These are phyloP conservation scores for Zizania latifolia DNA, from an alignment of 176 grass and related monocot genomes.

Conservation along the genomic window DNA sequence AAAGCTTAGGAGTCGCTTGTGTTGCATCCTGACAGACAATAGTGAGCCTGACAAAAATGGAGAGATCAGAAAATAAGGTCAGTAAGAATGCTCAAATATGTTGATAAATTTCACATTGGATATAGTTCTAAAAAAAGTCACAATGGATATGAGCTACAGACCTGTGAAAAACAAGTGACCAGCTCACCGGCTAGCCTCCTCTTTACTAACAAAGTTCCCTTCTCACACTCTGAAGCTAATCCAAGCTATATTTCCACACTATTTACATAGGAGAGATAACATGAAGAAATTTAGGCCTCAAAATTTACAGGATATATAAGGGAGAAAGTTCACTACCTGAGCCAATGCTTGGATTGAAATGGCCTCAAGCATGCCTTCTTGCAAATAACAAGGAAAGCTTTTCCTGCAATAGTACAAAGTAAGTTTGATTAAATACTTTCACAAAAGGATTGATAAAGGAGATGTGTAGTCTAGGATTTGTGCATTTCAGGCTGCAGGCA, in stretches of 20 bases:
- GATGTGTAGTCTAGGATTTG: background rate
- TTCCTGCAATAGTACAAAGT: slow-evolving; percentile 44
- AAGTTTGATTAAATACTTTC: background rate
- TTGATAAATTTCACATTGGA: background rate
- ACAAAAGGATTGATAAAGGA: background rate
- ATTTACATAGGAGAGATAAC: background rate
- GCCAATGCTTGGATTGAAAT: slow-evolving; percentile 78
- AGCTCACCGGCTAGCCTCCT: no score
- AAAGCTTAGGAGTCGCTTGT: no score
- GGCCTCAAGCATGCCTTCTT: slow-evolving; percentile 73
- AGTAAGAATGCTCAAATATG: background rate
- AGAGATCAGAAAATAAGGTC: background rate
- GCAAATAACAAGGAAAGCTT: slow-evolving; percentile 65
- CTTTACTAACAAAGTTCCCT: no score
- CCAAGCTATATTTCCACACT: slow-evolving; percentile 93
- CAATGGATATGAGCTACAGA: slow-evolving; percentile 1
- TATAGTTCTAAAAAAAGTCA: no score
- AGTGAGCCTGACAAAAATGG: no score
- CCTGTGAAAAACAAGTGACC: slow-evolving; percentile 85
- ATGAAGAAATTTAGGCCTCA: background rate
- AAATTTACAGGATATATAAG: background rate
- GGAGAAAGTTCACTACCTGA: slow-evolving; percentile 39
- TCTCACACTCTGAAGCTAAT: no score
- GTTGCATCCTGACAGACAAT: no score
- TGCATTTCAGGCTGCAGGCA: background rate